A percentile compares a stretch with the other conserved stretches of the same genome.
phyloP scores from a whole-genome alignment of 257 asterid genomes.

The Nicotiana knightiana region DNA sequence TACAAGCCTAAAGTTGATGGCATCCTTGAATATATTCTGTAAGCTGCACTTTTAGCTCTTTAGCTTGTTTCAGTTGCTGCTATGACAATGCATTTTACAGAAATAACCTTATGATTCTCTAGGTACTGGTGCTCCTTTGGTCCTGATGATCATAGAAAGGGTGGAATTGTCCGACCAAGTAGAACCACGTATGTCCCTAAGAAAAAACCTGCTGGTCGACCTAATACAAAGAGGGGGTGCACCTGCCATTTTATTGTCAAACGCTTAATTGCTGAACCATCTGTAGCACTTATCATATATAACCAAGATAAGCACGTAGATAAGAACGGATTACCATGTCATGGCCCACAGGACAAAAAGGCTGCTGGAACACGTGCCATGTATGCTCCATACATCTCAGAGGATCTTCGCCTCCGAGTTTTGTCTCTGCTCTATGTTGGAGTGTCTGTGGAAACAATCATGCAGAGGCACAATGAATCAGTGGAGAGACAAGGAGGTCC shows the following conservation, averaged over 20 bases:
- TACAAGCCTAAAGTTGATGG: constrained; percentile 97
- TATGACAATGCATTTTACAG: neutral
- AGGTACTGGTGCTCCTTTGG: constrained; percentile 99
- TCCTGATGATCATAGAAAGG: constrained; percentile 90
- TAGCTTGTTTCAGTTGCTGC: constrained; percentile 7
- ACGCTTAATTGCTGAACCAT: constrained; percentile 84
- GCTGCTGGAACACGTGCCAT: constrained; percentile 95
- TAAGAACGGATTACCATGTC: constrained; percentile 81
- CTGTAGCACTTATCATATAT: constrained; percentile 79
- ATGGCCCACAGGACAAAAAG: constrained; percentile 83
- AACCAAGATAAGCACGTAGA: constrained; percentile 86
- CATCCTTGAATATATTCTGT: constrained; percentile 85
- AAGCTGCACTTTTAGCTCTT: constrained; percentile 18
- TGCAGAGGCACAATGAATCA: constrained; percentile 90
- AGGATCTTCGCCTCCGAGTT: constrained; percentile 89
- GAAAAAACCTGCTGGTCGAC: constrained; percentile 81
- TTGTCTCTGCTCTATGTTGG: constrained; percentile 84
- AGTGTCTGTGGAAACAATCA: constrained; percentile 93
- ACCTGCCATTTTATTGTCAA: constrained; percentile 92
- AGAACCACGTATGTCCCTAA: constrained; percentile 67
- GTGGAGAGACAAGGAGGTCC: constrained; percentile 98
- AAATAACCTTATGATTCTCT: constrained; percentile 14
- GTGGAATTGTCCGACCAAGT: constrained; percentile 91
- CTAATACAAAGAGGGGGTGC: constrained; percentile 97
- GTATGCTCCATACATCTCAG: constrained; percentile 98